Percentiles rank a stretch among this genome's conserved stretches.
These are phyloP conservation scores for Cetradonia linearis DNA, from an alignment of 495 filamentous ascomycete species.

Conservation along the genomic window DNA sequence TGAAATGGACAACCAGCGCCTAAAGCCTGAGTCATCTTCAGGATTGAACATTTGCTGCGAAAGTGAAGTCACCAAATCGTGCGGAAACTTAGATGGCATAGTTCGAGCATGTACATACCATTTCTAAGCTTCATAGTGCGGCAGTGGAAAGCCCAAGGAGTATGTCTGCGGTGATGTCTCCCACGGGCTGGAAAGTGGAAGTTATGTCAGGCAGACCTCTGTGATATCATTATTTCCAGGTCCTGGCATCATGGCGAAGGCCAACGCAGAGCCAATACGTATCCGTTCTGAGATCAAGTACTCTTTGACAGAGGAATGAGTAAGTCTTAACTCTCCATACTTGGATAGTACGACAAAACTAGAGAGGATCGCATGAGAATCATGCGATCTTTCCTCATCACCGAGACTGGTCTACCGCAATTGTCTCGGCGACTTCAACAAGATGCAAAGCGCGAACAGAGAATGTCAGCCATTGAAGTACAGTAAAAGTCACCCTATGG, in stretches of 20 bases:
- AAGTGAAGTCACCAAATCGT: background rate
- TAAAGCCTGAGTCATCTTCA: background rate
- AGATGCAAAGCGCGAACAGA: constrained; percentile 22
- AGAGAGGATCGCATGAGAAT: background rate
- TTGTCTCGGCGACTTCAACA: constrained; percentile 26
- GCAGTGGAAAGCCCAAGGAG: background rate
- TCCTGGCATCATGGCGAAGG: background rate
- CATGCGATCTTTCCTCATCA: background rate
- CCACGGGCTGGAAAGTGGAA: background rate
- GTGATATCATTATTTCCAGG: background rate
- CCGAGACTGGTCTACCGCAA: background rate
- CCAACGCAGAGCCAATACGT: background rate
- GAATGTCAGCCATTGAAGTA: constrained; percentile 29
- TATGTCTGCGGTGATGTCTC: background rate
- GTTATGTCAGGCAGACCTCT: background rate
- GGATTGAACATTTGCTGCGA: background rate
- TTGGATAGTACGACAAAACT: constrained; percentile 1
- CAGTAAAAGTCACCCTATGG: constrained; percentile 18
- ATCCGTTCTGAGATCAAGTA: constrained; percentile 25
- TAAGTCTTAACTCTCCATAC: constrained; percentile 20
- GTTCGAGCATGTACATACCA: background rate
- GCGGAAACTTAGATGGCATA: background rate
- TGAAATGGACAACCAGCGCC: background rate
- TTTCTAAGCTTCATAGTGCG: background rate
- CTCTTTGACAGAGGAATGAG: constrained; percentile 34